Percentiles rank a stretch among this genome's conserved stretches.
phyloP scores from a whole-genome alignment of 2,329 filamentous ascomycete species.

The Dactylonectria macrodidyma region DNA sequence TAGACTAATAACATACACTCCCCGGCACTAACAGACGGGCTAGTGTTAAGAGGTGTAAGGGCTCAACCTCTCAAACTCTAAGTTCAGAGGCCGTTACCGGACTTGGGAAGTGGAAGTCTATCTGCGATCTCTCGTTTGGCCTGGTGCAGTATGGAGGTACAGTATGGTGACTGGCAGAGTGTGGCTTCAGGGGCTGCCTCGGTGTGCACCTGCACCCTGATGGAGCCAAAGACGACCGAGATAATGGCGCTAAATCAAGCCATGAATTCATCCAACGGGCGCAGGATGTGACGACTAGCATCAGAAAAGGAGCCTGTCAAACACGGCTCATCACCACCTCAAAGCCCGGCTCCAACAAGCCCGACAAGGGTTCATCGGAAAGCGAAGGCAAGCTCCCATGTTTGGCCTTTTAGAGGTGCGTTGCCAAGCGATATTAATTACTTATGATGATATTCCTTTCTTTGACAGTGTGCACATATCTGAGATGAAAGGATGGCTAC shows the following conservation, averaged over 20 bases:
- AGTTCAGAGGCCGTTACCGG: background rate
- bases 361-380: conserved; percentile 6
- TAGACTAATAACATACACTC: background rate
- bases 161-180: no score
- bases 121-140: background rate
- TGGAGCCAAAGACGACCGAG: conserved; percentile 9
- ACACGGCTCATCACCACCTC: conserved; percentile 29
- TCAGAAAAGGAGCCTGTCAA: conserved; percentile 33
- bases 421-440: no score
- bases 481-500: conserved; percentile 14
- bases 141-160: background rate
- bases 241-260: conserved; percentile 35
- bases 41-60: background rate
- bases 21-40: background rate
- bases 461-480: background rate
- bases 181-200: no score
- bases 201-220: no score
- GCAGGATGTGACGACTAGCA: conserved; percentile 26
- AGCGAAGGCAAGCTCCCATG: no score
- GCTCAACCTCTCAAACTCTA: background rate
- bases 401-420: no score
- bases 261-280: conserved; percentile 38
- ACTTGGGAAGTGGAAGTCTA: background rate
- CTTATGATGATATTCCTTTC: background rate
- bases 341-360: conserved; percentile 34